These are phyloP conservation scores for Rubus idaeus DNA, from an alignment of 306 rosid species.

Conservation along the genomic window DNA sequence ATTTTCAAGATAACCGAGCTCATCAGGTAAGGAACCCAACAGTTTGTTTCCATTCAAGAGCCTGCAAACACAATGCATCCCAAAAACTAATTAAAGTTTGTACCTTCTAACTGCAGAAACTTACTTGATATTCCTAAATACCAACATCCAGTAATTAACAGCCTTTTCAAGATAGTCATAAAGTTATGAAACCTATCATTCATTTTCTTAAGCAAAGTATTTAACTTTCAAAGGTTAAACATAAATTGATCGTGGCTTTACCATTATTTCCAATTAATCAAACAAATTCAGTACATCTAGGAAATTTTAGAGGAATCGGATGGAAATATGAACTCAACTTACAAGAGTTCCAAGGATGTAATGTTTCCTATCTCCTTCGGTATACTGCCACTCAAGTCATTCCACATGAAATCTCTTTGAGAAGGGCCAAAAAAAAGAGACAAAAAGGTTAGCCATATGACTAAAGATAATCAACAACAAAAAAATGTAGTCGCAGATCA, in stretches of 20 bases:
- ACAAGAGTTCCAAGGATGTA: constrained; percentile 62
- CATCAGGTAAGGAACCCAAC: constrained; percentile 47
- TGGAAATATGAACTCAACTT: constrained; percentile 33
- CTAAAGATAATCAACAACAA: too few species aligned
- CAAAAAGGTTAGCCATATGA: constrained; percentile 31
- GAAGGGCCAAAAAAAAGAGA: constrained; percentile 24
- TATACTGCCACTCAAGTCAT: constrained; percentile 61
- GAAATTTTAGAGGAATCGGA: background rate
- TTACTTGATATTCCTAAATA: background rate
- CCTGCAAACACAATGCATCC: constrained; percentile 31
- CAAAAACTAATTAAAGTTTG: background rate
- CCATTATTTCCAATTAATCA: background rate
- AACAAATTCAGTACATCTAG: background rate
- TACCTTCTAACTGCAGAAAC: background rate
- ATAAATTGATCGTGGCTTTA: background rate
- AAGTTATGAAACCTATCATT: background rate
- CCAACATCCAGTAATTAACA: constrained; percentile 1
- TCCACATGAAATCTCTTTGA: constrained; percentile 90
- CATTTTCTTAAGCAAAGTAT: background rate
- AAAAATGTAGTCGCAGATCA: constrained; percentile 11
- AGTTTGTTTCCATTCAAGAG: constrained; percentile 50
- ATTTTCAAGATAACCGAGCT: constrained; percentile 47
- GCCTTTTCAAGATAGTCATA: background rate
- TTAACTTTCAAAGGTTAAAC: background rate
- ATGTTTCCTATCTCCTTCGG: constrained; percentile 84